Base-by-base conservation (phyloP, 306 rosid species). In the Glycine latifolia region DNA sequence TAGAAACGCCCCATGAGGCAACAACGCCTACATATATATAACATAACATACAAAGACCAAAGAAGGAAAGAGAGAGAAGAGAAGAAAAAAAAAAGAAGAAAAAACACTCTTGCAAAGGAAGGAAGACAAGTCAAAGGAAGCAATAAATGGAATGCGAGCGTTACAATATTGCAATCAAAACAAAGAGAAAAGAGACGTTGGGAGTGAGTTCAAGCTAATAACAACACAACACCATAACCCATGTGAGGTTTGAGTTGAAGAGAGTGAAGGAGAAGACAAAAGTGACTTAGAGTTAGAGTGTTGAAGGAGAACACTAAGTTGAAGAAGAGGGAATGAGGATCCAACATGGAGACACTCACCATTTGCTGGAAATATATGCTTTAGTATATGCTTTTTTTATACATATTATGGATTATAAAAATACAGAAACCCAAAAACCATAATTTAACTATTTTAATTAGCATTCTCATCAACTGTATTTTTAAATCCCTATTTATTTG, bases 331-430 rank as follows among this genome's bases (percentile, higher is more conserved):
- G 10, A 66, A 4, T 6, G 60, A 81, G 61, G 82, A 75, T 56
- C 72, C 83, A 70, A 80, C 73, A 55, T 82, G 81, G 72, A 83
- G 80, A 85, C 88, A 79, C 62, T 75, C 71, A 84, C 82, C 85
- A 82, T 86, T 80, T 71, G 89, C 71, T 59, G 89, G 83, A 79
- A 79, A 79, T 61, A 71, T 84, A 82, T 41, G 71, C 20, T 71
- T 83, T 84, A 84, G 81, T 73, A 67, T 62, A 16, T 77, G 39
- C 53, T 3, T 60, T 54, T 54, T 54, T 2, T 37, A 37, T 37
- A 37, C 0, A 63, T 50, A 46, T 52, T 82, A 37, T 59, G 49
- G 60, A 87, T 78, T 79, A 67, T 78, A 76, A 67, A 84, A 76
- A 75, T 58, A 59, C 9, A 43, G 9, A 66, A 3, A 37, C 11